Evolutionary conservation across 352 stramenopile genomes (phyloP).

Genomic region (Thalassiosira pacifica): DNA sequence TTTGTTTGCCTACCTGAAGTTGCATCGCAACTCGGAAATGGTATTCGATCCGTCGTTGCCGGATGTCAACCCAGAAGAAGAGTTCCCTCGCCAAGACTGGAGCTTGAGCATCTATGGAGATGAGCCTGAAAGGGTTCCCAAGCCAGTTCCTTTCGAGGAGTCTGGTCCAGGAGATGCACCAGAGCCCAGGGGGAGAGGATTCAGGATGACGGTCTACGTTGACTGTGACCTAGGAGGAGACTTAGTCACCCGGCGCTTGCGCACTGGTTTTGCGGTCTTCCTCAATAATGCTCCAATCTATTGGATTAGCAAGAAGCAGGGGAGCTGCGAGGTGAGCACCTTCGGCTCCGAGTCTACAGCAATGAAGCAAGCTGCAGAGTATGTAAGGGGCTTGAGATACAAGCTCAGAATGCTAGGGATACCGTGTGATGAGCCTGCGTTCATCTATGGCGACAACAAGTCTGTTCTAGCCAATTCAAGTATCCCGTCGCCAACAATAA

Average conservation of each 20-base stretch:
- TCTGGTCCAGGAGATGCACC: slow-evolving; percentile 2
- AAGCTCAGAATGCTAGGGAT: slow-evolving; percentile 61
- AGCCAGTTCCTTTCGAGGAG: neutral
- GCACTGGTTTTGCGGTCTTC: slow-evolving; percentile 43
- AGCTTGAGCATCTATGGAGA: slow-evolving; percentile 18
- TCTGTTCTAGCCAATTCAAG: slow-evolving; percentile 24
- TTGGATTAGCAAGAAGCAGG: slow-evolving; percentile 46
- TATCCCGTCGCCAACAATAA: neutral
- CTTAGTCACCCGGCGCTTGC: slow-evolving; percentile 17
- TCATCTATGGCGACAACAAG: slow-evolving; percentile 56
- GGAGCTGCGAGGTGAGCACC: slow-evolving; percentile 26
- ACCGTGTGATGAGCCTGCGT: slow-evolving; percentile 25
- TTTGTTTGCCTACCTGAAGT: slow-evolving; percentile 64
- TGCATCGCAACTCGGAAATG: slow-evolving; percentile 40
- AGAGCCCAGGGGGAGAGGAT: neutral
- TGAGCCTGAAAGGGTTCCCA: slow-evolving; percentile 1
- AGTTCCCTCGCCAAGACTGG: neutral
- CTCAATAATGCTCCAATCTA: slow-evolving; percentile 30
- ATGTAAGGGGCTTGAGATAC: slow-evolving; percentile 44
- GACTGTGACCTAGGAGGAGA: slow-evolving; percentile 46
- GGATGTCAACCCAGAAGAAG: neutral
- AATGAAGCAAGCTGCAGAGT: slow-evolving; percentile 46
- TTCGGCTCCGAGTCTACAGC: slow-evolving; percentile 31
- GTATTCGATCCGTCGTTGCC: neutral
- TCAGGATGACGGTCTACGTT: slow-evolving; percentile 32